A percentile compares a stretch with the other conserved stretches of the same genome.
Evolutionary conservation across 1,284 basidiomycete species (phyloP).

Genomic region (Tilletia horrida): DNA sequence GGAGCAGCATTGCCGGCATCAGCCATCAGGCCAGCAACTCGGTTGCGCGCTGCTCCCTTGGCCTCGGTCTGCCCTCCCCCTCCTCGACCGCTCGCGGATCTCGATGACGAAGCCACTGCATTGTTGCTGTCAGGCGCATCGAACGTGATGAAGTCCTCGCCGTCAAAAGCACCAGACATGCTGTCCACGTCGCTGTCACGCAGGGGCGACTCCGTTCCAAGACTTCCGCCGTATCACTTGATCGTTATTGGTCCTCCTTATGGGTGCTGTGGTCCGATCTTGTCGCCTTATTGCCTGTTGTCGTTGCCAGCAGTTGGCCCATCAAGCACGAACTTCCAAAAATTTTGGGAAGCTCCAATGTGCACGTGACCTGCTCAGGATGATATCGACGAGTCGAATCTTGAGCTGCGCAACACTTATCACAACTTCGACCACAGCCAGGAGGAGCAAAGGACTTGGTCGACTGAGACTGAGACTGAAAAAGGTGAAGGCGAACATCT

Average conservation of each 20-base stretch:
- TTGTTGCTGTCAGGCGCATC: neutral
- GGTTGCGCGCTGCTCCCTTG: conserved; percentile 6
- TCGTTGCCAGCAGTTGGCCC: neutral
- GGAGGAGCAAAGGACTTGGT: neutral
- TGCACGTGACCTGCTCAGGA: neutral
- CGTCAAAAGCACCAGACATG: conserved; percentile 2
- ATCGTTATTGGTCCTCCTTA: neutral
- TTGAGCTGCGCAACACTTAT: neutral
- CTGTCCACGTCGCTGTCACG: neutral
- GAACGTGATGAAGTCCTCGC: conserved; percentile 16
- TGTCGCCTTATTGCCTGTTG: too few relatives aligned
- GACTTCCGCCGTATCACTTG: neutral
- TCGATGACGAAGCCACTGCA: neutral
- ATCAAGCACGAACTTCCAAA: neutral
- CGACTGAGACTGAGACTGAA: too few relatives aligned
- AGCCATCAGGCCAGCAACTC: neutral
- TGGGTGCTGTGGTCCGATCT: neutral
- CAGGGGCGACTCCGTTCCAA: too few relatives aligned
- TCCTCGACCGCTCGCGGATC: too few relatives aligned
- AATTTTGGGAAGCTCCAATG: neutral
- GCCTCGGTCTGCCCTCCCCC: neutral
- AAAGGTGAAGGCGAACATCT: neutral
- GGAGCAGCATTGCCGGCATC: neutral
- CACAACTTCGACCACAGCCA: neutral
- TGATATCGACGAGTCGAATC: neutral